Percentiles rank a stretch among this genome's conserved stretches.
Conservation (phyloP, 2,329 filamentous ascomycete genomes). For the Teratosphaeria pseudoeucalypti region DNA sequence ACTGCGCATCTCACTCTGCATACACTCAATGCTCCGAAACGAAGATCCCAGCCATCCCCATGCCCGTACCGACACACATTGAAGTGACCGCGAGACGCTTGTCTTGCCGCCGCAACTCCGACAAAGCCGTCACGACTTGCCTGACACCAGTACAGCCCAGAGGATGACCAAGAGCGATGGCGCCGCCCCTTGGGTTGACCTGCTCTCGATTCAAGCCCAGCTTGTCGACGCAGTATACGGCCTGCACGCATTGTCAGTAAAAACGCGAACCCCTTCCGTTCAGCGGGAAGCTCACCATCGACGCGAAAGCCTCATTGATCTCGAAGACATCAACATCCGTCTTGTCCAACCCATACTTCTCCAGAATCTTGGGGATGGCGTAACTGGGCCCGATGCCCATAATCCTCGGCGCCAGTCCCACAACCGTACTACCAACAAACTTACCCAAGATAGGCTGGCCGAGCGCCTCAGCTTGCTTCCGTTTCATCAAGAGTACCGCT, state of each 20-base stretch:
- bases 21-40: constrained; percentile 29
- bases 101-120: constrained; percentile 53
- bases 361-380: constrained; percentile 79
- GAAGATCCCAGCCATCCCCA: constrained; percentile 38
- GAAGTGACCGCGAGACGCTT: constrained; percentile 73
- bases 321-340: constrained; percentile 93
- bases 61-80: constrained; percentile 52
- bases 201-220: constrained; percentile 67
- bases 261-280: constrained; percentile 71
- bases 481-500: constrained; percentile 75
- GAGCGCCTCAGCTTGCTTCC: constrained; percentile 68
- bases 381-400: constrained; percentile 89
- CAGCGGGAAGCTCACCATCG: constrained; percentile 58
- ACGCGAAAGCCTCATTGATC: constrained; percentile 96
- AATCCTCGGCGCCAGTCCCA: constrained; percentile 80
- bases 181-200: constrained; percentile 81
- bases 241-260: constrained; percentile 42
- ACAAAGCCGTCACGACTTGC: constrained; percentile 64
- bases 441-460: constrained; percentile 72
- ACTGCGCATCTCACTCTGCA: not conserved
- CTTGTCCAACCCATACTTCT: constrained; percentile 79
- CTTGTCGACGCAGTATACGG: constrained; percentile 41
- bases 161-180: constrained; percentile 84
- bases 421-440: constrained; percentile 78
- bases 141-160: constrained; percentile 85